Base-by-base conservation (phyloP, 2,329 filamentous ascomycete genomes). In the Verticillium dahliae region DNA sequence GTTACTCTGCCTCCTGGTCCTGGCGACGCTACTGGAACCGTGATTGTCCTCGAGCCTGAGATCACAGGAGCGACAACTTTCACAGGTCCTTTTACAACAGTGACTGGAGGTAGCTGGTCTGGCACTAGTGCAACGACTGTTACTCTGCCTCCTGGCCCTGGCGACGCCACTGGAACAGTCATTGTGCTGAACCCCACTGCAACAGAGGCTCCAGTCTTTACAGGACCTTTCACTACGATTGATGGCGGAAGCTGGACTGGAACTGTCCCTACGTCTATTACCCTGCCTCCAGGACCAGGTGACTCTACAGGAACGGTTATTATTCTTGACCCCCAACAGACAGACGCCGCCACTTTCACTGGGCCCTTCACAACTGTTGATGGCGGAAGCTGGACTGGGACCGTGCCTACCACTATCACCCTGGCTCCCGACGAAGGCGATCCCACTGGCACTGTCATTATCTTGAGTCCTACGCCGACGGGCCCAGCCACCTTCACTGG, bases 11-110 rank as follows among this genome's bases (percentile, higher is more conserved):
- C 18, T 22, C 18, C 18, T 11, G 22, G 38, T 2, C 33, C 33
- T 9, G 27, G 33, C 15, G 57, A 58, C 27, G 10, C 35, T n/a
- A 45, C 38, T 3, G 58, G 58, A 1, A 60, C 58, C 13, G 18
- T 31, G n/a, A 7, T 58, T 4, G 57, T 58, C 3, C 15, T 62
- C 11, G 34, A 45, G 2, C 52, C 61, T 7, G n/a, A 31, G 13
- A 27, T 22, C 9, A 37, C 45, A 9, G 18, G 18, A 22, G 61
- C 18, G 15, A 45, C 37, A 2, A 39, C 4, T 10, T 63, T 62
- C 54, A 57, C 15, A 5, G 62, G 62, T 1, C 60, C 62, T 4
- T 65, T 60, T 58, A 61, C 56, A 14, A 63, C 56, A 27, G 18
- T 58, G 5, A 58, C 56, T 2, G 56, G 34, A 18, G n/a, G 33